Evolutionary conservation across 2,329 filamentous ascomycete species (phyloP).

Genomic region (Metarhizium robertsii): DNA sequence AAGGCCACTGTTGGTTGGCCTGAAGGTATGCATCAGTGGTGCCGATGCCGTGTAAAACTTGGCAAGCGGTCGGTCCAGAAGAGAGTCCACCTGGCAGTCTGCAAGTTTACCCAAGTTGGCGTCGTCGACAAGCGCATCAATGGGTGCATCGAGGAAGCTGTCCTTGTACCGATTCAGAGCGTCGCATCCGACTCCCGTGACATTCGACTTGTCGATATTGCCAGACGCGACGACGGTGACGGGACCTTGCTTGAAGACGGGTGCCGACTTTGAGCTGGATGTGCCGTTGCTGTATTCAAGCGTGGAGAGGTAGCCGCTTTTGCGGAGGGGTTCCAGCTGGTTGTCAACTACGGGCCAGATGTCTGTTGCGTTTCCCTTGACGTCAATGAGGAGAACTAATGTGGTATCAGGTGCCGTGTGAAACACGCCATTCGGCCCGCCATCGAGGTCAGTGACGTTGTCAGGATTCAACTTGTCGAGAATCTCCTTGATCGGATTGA

Average conservation of each 20-base stretch:
- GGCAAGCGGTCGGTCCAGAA: conserved; percentile 28
- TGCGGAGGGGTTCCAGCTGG: conserved; percentile 44
- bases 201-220: conserved; percentile 21
- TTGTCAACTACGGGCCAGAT: conserved; percentile 17
- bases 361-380: conserved; percentile 40
- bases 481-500: conserved; percentile 52
- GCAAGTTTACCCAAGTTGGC: conserved; percentile 1
- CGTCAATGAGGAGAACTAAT: conserved; percentile 55
- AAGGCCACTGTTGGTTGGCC: conserved; percentile 29
- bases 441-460: conserved; percentile 24
- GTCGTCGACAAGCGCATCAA: conserved; percentile 27
- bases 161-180: conserved; percentile 31
- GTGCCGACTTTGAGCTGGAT: conserved; percentile 22
- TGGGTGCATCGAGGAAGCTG: conserved; percentile 57
- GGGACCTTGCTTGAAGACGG: conserved; percentile 30
- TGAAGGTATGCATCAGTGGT: conserved; percentile 43
- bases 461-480: conserved; percentile 29
- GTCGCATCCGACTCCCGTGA: conserved; percentile 5
- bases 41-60: conserved; percentile 61
- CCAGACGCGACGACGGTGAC: conserved; percentile 62
- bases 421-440: conserved; percentile 44
- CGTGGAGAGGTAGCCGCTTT: conserved; percentile 45
- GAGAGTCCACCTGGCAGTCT: conserved; percentile 2
- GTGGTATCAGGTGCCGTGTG: conserved; percentile 40
- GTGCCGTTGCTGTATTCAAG: conserved; percentile 32